Evolutionary conservation across 2,329 filamentous ascomycete species (phyloP), one percentile per base, ranked within the genome.

Genomic region (Didymella pomorum): DNA sequence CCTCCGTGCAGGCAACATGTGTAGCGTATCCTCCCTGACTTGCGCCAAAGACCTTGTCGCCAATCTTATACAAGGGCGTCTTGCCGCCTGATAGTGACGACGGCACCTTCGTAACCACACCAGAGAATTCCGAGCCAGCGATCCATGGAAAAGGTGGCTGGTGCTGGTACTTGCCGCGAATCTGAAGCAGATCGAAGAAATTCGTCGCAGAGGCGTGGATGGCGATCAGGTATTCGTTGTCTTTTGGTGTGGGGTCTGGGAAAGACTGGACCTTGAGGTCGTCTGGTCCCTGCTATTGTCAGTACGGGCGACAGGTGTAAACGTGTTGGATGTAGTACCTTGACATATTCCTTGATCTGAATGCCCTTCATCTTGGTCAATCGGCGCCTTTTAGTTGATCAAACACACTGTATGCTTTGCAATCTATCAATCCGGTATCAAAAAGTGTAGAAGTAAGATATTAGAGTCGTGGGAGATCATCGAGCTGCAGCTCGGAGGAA

Each of bases 101-200:
- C 0, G 92, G 93, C 0, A 86, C 83, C 46, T 89, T 83, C 47
- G 93, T 76, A 65, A 98, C 82, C 5, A 87, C 83, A 64, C 94
- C 94, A 23, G 91, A 87, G 80, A 97, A 98, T 75, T 98, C 94
- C 71, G 86, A 86, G 60, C 94, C 94, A 0, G 92, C 87, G 48
- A 94, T 80, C 93, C 93, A 97, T 29, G 93, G 93, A 47, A 97
- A 88, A 0, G 90, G 87, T 0, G 93, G 93, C 71, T 97, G 93
- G 74, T 92, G 85, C 75, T 98, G 94, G 79, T 98, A 98, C 85
- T 96, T 96, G 56, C 94, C 94, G 72, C 92, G 89, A 72, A 97
- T 92, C 75, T 98, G 94, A 53, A 98, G 87, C 57, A 97, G 90
- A 76, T 98, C 94, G 82, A 97, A 98, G 85, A 98, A 98, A 81